Evolutionary conservation across 179 eudicot genomes (phyloP).

Genomic region (Spinacia oleracea): DNA sequence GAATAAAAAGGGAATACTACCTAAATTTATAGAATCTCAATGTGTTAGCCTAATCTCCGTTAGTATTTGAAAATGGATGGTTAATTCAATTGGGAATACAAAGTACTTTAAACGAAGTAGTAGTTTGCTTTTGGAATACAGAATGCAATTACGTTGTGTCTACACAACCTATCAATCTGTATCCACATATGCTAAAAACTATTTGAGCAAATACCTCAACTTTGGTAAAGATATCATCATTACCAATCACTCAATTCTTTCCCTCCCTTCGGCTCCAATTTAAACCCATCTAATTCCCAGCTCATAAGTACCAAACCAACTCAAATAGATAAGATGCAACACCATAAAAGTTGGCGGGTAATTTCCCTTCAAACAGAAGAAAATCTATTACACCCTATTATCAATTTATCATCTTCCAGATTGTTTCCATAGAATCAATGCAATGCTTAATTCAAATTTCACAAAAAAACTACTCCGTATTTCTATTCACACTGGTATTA

Average conservation of each 20-base stretch:
- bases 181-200: neutral
- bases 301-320: neutral
- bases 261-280: no score
- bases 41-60: no score
- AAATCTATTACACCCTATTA: neutral
- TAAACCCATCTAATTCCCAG: no score
- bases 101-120: no score
- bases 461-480: neutral
- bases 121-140: no score
- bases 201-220: neutral
- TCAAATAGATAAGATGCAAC: neutral
- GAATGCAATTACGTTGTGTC: no score
- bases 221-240: neutral
- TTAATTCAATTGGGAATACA: no score
- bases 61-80: no score
- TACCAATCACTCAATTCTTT: neutral
- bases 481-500: neutral
- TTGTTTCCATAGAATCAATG: neutral
- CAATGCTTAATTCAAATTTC: neutral
- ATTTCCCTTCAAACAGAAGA: neutral
- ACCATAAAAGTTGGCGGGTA: constrained; percentile 7
- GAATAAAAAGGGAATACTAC: no score
- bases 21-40: no score
- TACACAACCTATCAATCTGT: neutral
- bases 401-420: constrained; percentile 1